phyloP scores from a whole-genome alignment of 768 basidiomycete species.

The Mycena sanguinolenta region DNA sequence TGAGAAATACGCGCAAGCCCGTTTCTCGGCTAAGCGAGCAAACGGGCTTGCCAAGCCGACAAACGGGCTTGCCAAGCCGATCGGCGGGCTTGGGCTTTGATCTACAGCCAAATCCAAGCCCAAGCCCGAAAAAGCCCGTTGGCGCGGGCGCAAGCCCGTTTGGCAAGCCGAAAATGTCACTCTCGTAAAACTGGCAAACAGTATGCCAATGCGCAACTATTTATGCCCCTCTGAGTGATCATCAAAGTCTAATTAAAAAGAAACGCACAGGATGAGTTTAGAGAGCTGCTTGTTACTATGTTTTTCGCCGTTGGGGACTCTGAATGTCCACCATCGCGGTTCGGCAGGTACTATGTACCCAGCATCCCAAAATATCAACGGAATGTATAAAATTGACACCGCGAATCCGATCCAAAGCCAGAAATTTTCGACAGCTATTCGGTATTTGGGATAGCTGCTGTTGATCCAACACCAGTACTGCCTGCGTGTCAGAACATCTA shows the following conservation, averaged over 20 bases:
- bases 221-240: background rate
- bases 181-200: conserved; percentile 23
- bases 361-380: conserved; percentile 18
- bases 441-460: conserved; percentile 24
- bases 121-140: no score
- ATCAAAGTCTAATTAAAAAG: background rate
- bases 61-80: no score
- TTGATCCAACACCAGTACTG: conserved; percentile 37
- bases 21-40: no score
- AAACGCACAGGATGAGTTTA: conserved; percentile 14
- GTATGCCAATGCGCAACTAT: conserved; percentile 28
- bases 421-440: conserved; percentile 25
- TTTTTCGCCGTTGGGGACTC: background rate
- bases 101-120: no score
- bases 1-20: no score
- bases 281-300: background rate
- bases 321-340: conserved; percentile 28
- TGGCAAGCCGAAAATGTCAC: no score
- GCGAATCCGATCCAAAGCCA: conserved; percentile 33
- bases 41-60: no score
- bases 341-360: conserved; percentile 11
- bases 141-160: no score
- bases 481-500: background rate
- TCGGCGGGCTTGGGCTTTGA: no score
- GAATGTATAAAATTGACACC: conserved; percentile 21